Conservation (phyloP, 2,329 filamentous ascomycete species). For the Aspergillus sojae region DNA sequence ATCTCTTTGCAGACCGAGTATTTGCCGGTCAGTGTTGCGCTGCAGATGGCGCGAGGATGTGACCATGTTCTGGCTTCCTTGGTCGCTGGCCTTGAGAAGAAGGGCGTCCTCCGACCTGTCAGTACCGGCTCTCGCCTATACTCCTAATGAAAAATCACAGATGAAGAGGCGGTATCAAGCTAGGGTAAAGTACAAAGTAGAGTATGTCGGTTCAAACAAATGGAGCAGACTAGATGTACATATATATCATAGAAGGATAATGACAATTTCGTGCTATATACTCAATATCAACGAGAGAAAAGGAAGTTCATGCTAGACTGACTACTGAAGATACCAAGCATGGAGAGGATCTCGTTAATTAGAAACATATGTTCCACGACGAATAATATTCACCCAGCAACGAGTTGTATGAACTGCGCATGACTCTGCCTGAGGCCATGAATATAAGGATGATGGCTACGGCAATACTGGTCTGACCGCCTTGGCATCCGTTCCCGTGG, state of each 20-base stretch:
- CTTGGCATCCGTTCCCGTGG: neutral
- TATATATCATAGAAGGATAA: too few relatives aligned
- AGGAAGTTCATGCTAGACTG: too few relatives aligned
- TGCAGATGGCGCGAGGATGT: constrained; percentile 34
- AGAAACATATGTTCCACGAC: too few relatives aligned
- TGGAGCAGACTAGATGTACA: too few relatives aligned
- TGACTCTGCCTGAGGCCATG: neutral
- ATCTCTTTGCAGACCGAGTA: constrained; percentile 32
- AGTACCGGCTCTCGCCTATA: constrained; percentile 27
- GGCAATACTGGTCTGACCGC: neutral
- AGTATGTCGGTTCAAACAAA: too few relatives aligned
- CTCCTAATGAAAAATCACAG: neutral
- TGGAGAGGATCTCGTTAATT: too few relatives aligned
- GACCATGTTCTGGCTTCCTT: constrained; percentile 36
- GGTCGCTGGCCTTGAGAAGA: constrained; percentile 27
- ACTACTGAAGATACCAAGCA: too few relatives aligned
- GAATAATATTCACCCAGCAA: too few relatives aligned
- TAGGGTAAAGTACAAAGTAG: too few relatives aligned
- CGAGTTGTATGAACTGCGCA: too few relatives aligned
- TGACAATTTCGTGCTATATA: neutral
- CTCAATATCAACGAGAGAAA: neutral
- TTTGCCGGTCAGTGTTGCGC: constrained; percentile 37
- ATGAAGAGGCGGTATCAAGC: too few relatives aligned
- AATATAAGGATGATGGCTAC: neutral
- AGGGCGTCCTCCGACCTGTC: constrained; percentile 29